Base-by-base conservation (phyloP, 2,329 filamentous ascomycete genomes). In the Coniella vitis region DNA sequence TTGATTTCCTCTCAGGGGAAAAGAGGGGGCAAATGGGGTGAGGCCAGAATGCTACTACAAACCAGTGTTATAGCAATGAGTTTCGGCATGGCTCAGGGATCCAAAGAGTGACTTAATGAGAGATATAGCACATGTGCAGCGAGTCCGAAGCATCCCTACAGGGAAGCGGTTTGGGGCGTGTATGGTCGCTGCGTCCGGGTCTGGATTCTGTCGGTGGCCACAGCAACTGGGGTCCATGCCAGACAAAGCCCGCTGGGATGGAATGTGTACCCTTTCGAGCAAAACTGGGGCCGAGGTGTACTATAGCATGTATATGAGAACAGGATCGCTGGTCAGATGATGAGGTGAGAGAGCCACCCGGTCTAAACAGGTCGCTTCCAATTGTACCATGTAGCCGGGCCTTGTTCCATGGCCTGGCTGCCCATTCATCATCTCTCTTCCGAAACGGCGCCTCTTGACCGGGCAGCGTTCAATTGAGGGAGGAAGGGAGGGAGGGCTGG, bases 41-140 rank as follows among this genome's bases (percentile, higher is more conserved):
- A 29, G 5, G 25, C 5, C 25, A 29, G 25, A 5, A 29, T 29
- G 25, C 25, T 29, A 10, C 25, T 29, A 29, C 25, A 5, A 10
- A 29, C 44, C 37, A 48, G 45, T 32, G 14, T 41, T n/a, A 19
- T 38, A 29, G 31, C 37, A 51, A 48, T 53, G 48, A 48, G 40
- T 51, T 51, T 53, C 45, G 51, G 45, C 51, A 51, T 53, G 51
- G 51, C 51, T 53, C 51, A 53, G 51, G 51, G 51, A 47, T 53
- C 34, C 37, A 45, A 25, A 51, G 31, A 48, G 47, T 42, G 51
- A 41, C 44, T 40, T 50, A 47, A 43, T 29, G 17, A 25, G 31
- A 5, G 5, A 29, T 10, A 29, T 29, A 41, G 21, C 38, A n/a
- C 38, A 29, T 29, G 25, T 10, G 25, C 25, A 29, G 25, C 25